Evolutionary conservation across 257 asterid species (phyloP).

Genomic region (Solanum gracilifrons): DNA sequence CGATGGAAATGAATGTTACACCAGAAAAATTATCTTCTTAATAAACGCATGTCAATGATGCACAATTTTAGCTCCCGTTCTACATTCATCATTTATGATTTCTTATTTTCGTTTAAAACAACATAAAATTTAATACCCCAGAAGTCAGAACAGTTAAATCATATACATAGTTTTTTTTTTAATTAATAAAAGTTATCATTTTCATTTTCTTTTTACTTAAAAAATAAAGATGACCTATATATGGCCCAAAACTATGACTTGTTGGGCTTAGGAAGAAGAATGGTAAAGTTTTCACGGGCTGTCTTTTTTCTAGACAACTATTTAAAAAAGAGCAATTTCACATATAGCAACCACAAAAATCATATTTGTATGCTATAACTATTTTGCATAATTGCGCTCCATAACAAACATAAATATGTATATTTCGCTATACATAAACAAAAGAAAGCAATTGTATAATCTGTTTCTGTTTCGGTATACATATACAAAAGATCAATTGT

Average conservation of each 20-base stretch:
- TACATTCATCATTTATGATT: background rate
- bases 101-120: background rate
- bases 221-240: background rate
- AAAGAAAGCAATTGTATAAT: too few species aligned
- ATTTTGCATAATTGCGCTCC: too few species aligned
- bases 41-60: background rate
- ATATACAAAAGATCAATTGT: too few species aligned
- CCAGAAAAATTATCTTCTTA: background rate
- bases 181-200: background rate
- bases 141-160: background rate
- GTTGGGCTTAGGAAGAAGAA: background rate
- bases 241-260: background rate
- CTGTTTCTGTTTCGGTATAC: too few species aligned
- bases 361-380: too few species aligned
- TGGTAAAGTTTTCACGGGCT: background rate
- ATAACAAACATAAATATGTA: too few species aligned
- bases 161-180: background rate
- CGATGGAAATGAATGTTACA: background rate
- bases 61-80: background rate
- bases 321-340: background rate
- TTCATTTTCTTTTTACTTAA: background rate
- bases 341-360: too few species aligned
- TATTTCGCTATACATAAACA: too few species aligned
- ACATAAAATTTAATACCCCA: background rate
- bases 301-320: background rate